phyloP scores from a whole-genome alignment of 441 rosid species.

The Pelargonium australe region DNA sequence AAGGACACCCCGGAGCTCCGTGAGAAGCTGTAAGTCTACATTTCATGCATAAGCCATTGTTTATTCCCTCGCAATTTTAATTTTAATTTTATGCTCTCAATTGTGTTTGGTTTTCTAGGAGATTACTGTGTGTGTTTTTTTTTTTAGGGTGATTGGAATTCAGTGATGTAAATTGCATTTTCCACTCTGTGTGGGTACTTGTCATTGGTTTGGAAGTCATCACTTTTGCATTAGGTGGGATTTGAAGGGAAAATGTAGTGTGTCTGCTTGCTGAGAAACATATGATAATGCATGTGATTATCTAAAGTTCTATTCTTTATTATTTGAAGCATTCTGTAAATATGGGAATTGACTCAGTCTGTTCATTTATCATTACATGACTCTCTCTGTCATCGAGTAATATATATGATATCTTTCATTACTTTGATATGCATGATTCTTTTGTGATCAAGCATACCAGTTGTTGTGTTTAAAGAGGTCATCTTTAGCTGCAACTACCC shows the following conservation, averaged over 20 bases:
- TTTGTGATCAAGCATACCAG: neutral
- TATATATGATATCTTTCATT: neutral
- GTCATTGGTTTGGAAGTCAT: neutral
- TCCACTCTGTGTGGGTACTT: neutral
- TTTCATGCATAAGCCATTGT: neutral
- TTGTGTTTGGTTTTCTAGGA: neutral
- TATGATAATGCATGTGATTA: neutral
- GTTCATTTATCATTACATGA: too few species aligned
- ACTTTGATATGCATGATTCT: neutral
- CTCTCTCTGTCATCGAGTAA: neutral
- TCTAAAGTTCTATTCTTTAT: neutral
- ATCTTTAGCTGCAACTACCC: neutral
- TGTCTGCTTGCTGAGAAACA: neutral
- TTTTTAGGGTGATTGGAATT: neutral
- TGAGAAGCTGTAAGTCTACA: slow-evolving; percentile 35
- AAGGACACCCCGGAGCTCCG: slow-evolving; percentile 69
- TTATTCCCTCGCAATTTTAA: neutral
- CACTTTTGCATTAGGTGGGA: neutral
- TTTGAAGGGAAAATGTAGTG: neutral
- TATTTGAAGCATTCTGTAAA: neutral
- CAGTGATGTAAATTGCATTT: neutral
- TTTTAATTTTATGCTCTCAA: neutral
- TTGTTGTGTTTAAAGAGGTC: neutral
- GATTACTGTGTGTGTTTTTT: neutral
- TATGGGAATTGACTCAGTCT: too few species aligned